A percentile compares a stretch with the other conserved stretches of the same genome.
These are phyloP conservation scores for Pseudogymnoascus sp. DNA, from an alignment of 2,329 filamentous ascomycete species.

Conservation along the genomic window DNA sequence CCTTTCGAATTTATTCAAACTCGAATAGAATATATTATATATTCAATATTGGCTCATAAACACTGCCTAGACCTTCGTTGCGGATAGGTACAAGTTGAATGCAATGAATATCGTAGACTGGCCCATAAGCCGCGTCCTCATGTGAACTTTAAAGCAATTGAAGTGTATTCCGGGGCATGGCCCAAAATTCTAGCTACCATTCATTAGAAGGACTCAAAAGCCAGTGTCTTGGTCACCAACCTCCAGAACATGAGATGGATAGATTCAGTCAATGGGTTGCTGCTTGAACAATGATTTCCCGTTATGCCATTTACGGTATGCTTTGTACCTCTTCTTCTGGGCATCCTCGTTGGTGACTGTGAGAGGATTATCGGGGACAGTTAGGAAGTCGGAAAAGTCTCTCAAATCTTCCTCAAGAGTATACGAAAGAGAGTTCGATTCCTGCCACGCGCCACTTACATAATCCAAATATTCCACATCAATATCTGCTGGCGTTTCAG, in stretches of 20 bases:
- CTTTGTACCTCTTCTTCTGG: conserved; percentile 91
- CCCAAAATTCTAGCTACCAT: background rate
- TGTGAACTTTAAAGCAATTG: background rate
- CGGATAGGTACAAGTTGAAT: background rate
- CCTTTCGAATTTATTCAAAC: background rate
- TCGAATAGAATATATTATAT: background rate
- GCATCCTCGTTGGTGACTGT: conserved; percentile 83
- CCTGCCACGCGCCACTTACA: conserved; percentile 57
- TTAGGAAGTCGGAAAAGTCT: conserved; percentile 70
- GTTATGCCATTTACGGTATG: conserved; percentile 87
- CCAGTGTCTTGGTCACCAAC: background rate
- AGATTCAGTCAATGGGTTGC: conserved; percentile 47
- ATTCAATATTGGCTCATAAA: background rate
- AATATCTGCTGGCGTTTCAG: conserved; percentile 53
- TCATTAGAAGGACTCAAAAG: background rate
- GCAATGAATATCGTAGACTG: background rate
- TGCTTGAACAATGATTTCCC: conserved; percentile 97
- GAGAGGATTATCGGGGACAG: conserved; percentile 71
- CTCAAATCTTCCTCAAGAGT: conserved; percentile 57
- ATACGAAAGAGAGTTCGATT: conserved; percentile 31
- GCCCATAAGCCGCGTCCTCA: background rate
- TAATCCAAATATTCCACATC: conserved; percentile 73
- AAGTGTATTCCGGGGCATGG: background rate
- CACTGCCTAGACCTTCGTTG: background rate
- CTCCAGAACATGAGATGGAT: background rate